Evolutionary conservation across 2,329 filamentous ascomycete genomes (phyloP).

Genomic region (Pochonia chlamydosporia): DNA sequence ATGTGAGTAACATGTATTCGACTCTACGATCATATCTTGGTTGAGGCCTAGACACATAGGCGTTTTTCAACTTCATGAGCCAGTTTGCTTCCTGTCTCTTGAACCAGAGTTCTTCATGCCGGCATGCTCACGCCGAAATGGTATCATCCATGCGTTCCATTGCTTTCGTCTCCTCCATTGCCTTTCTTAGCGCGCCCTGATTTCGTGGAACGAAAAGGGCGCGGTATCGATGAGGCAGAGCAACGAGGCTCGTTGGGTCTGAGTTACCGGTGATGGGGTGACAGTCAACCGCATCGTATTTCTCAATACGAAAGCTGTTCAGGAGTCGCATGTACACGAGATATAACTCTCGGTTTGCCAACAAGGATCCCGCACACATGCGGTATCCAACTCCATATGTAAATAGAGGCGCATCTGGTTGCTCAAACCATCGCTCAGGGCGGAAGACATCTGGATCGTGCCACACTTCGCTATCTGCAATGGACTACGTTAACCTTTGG

Average conservation of each 20-base stretch:
- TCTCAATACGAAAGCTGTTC: conserved; percentile 54
- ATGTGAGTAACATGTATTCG: too few species aligned
- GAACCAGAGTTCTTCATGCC: too few species aligned
- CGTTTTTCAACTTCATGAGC: too few species aligned
- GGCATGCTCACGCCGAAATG: neutral
- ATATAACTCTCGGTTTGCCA: conserved; percentile 49
- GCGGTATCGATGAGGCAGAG: conserved; percentile 52
- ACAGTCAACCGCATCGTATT: conserved; percentile 47
- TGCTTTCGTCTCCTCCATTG: neutral
- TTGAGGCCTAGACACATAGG: too few species aligned
- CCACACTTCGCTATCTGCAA: conserved; percentile 42
- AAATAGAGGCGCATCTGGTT: conserved; percentile 58
- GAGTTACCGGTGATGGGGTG: conserved; percentile 54
- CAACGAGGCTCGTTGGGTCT: conserved; percentile 57
- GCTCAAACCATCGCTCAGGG: conserved; percentile 18
- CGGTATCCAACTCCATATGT: conserved; percentile 61
- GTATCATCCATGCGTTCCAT: neutral
- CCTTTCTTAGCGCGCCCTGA: neutral
- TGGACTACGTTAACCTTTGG: too few species aligned
- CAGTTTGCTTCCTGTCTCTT: too few species aligned
- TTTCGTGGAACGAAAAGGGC: conserved; percentile 51
- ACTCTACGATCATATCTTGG: too few species aligned
- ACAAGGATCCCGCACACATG: conserved; percentile 53
- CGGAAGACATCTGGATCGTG: conserved; percentile 14
- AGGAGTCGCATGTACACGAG: conserved; percentile 57